phyloP scores from a whole-genome alignment of 306 rosid species.

The Quercus bicolor region DNA sequence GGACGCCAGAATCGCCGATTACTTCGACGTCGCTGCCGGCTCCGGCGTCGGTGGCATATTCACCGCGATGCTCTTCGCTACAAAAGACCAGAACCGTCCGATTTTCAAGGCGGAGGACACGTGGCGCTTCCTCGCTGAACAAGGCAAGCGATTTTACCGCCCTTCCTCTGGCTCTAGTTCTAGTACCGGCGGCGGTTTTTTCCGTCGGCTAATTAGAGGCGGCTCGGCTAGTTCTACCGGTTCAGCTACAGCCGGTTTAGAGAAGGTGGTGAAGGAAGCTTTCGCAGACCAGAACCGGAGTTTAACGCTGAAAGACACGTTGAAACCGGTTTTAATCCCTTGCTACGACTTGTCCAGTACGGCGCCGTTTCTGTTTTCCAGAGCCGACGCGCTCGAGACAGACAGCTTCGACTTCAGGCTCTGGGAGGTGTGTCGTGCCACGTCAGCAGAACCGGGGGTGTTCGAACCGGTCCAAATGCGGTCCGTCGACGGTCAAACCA shows the following conservation, averaged over 20 bases:
- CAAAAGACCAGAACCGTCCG: constrained; percentile 62
- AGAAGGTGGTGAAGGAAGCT: constrained; percentile 70
- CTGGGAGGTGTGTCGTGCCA: constrained; percentile 96
- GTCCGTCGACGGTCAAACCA: constrained; percentile 61
- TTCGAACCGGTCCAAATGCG: constrained; percentile 77
- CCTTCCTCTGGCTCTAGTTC: constrained; percentile 10
- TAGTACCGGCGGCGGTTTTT: constrained; percentile 26
- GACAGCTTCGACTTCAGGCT: constrained; percentile 87
- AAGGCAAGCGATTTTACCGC: constrained; percentile 62
- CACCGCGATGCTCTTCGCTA: constrained; percentile 83
- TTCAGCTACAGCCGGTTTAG: constrained; percentile 52
- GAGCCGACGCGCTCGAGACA: constrained; percentile 95
- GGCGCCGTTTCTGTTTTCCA: constrained; percentile 94
- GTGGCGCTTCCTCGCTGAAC: constrained; percentile 69
- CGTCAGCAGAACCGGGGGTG: constrained; percentile 81
- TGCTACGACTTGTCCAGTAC: constrained; percentile 89
- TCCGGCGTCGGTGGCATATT: constrained; percentile 91
- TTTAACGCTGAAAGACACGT: constrained; percentile 78
- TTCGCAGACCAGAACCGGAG: constrained; percentile 46
- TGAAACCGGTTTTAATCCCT: constrained; percentile 86
- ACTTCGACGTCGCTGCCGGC: constrained; percentile 88
- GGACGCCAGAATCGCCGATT: constrained; percentile 85
- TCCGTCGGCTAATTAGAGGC: constrained; percentile 39
- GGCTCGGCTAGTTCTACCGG: constrained; percentile 25
- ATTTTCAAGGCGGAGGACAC: constrained; percentile 76